These are phyloP conservation scores for Claviceps spartinae DNA, from an alignment of 2,329 filamentous ascomycete genomes.

Conservation along the genomic window DNA sequence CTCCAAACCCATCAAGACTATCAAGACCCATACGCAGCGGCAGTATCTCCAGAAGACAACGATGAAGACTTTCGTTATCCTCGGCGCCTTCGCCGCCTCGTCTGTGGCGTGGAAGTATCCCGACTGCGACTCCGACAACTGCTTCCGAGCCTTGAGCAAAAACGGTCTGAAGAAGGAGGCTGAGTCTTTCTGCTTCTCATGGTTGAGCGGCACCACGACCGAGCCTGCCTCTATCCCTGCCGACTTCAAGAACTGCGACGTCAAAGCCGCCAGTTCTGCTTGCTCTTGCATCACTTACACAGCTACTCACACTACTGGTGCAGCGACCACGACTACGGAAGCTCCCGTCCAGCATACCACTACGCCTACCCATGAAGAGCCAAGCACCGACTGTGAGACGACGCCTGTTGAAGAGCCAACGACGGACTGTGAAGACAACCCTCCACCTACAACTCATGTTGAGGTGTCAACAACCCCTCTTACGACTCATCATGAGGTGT, in stretches of 20 bases:
- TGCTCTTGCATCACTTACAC: slow-evolving; percentile 26
- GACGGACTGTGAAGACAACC: background rate
- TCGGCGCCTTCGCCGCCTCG: slow-evolving; percentile 20
- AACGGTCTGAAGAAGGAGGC: slow-evolving; percentile 16
- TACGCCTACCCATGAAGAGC: slow-evolving; percentile 4
- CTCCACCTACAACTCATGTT: background rate
- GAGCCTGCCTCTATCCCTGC: slow-evolving; percentile 16
- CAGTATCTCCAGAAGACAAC: slow-evolving; percentile 10
- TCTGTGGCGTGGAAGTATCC: slow-evolving; percentile 17
- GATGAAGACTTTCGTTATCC: slow-evolving; percentile 21
- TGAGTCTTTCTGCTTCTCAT: slow-evolving; percentile 19
- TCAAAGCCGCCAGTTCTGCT: slow-evolving; percentile 16
- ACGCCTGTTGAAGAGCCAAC: background rate
- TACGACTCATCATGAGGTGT: background rate
- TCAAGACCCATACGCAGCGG: background rate
- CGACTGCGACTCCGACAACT: slow-evolving; percentile 19
- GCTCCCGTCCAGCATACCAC: background rate
- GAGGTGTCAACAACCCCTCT: background rate
- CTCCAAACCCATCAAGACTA: slow-evolving; percentile 9
- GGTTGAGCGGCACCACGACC: slow-evolving; percentile 17
- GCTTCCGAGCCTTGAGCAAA: slow-evolving; percentile 23
- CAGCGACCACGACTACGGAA: slow-evolving; percentile 2
- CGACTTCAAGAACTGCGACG: slow-evolving; percentile 18
- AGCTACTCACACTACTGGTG: slow-evolving; percentile 14
- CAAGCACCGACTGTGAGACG: slow-evolving; percentile 4